A percentile compares a stretch with the other conserved stretches of the same genome.
phyloP scores from a whole-genome alignment of 805 yeast genomes.

The Ogataea methylovora region DNA sequence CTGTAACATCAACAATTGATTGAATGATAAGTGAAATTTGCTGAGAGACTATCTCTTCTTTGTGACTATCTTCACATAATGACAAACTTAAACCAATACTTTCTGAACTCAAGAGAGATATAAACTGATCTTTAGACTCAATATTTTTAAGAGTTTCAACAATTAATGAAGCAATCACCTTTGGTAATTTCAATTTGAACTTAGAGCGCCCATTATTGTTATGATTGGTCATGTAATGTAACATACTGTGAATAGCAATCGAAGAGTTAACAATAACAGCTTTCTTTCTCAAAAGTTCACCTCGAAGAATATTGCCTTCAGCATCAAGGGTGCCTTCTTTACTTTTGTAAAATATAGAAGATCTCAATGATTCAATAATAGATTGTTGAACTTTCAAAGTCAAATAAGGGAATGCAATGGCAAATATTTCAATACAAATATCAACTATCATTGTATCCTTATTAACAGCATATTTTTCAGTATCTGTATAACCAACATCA shows the following conservation, averaged over 20 bases:
- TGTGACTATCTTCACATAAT: slow-evolving; percentile 13
- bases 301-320: slow-evolving; percentile 4
- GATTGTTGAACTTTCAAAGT: slow-evolving; percentile 80
- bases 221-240: slow-evolving; percentile 22
- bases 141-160: slow-evolving; percentile 21
- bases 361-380: slow-evolving; percentile 70
- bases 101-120: slow-evolving; percentile 22
- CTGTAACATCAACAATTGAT: slow-evolving; percentile 54
- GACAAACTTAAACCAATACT: slow-evolving; percentile 24
- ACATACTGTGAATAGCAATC: slow-evolving; percentile 52
- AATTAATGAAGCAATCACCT: slow-evolving; percentile 14
- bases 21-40: slow-evolving; percentile 51
- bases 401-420: slow-evolving; percentile 60
- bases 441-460: slow-evolving; percentile 56
- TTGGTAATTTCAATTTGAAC: slow-evolving; percentile 11
- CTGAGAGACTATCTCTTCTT: slow-evolving; percentile 22
- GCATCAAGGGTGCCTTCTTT: slow-evolving; percentile 12
- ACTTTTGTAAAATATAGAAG: slow-evolving; percentile 37
- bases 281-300: slow-evolving; percentile 17
- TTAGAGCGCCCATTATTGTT: slow-evolving; percentile 5
- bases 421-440: slow-evolving; percentile 68
- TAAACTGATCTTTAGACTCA: slow-evolving; percentile 12
- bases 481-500: slow-evolving; percentile 27
- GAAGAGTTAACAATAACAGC: slow-evolving; percentile 58
- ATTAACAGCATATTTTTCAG: slow-evolving; percentile 31